phyloP scores from a whole-genome alignment of 768 basidiomycete species.

The Kwoniella bestiolae region DNA sequence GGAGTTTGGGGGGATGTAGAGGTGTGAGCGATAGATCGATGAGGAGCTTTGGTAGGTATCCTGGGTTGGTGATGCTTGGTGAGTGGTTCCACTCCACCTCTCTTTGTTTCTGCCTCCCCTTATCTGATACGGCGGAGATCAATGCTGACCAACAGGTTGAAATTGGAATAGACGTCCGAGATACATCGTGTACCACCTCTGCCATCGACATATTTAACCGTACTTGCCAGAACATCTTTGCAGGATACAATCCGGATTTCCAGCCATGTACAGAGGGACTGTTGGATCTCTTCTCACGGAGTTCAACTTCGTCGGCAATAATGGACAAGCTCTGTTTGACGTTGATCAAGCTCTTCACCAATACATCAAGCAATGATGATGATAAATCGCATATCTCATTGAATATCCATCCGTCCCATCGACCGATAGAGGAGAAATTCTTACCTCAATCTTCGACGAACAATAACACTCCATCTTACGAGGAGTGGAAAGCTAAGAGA shows the following conservation, averaged over 20 bases:
- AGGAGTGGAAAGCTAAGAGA: background rate
- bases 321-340: conserved; percentile 27
- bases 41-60: conserved; percentile 39
- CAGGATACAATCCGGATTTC: conserved; percentile 30
- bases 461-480: background rate
- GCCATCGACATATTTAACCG: conserved; percentile 45
- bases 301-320: conserved; percentile 15
- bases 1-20: conserved; percentile 37
- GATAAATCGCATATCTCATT: conserved; percentile 20
- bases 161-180: conserved; percentile 32
- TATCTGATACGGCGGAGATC: background rate
- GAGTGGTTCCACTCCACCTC: conserved; percentile 9
- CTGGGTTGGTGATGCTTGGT: conserved; percentile 48
- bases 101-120: background rate
- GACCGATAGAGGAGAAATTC: conserved; percentile 5
- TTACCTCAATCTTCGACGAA: conserved; percentile 26
- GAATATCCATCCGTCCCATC: conserved; percentile 5
- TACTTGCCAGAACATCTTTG: conserved; percentile 23
- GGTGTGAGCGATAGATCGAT: conserved; percentile 38
- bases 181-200: conserved; percentile 43
- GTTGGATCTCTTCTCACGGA: conserved; percentile 27
- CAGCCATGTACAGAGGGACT: conserved; percentile 45
- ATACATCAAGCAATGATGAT: background rate
- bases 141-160: background rate
- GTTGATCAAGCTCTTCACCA: conserved; percentile 9